phyloP scores from a whole-genome alignment of 768 basidiomycete species.

The Pleurotus tuoliensis region DNA sequence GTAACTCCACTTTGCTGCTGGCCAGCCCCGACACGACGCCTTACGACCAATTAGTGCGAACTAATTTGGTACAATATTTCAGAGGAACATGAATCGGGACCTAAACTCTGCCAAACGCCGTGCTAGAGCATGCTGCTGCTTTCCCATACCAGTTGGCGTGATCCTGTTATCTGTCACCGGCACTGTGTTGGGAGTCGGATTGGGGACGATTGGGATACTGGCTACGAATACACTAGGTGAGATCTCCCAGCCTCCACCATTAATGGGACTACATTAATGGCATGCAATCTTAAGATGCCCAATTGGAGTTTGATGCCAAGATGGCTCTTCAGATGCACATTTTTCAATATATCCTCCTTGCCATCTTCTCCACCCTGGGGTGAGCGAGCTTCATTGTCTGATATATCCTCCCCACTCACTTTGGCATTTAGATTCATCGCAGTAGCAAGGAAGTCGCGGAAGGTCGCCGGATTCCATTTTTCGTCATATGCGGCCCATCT shows the following conservation, averaged over 20 bases:
- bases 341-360: background rate
- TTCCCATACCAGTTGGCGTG: constrained; percentile 1
- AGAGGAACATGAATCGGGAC: background rate
- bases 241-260: background rate
- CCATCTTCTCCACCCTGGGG: background rate
- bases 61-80: background rate
- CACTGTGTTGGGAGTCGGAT: background rate
- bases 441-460: background rate
- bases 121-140: background rate
- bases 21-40: background rate
- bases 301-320: background rate
- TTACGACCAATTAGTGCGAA: constrained; percentile 2
- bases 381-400: background rate
- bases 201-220: background rate
- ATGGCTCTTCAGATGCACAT: constrained; percentile 1
- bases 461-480: background rate
- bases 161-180: background rate
- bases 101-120: background rate
- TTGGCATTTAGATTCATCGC: background rate
- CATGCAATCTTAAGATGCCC: background rate
- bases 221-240: constrained; percentile 2
- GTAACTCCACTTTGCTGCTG: background rate
- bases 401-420: background rate
- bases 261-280: background rate
- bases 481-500: constrained; percentile 2